Conservation (phyloP, 192 early-diverging fungal species). For the Coemansia sp. region DNA sequence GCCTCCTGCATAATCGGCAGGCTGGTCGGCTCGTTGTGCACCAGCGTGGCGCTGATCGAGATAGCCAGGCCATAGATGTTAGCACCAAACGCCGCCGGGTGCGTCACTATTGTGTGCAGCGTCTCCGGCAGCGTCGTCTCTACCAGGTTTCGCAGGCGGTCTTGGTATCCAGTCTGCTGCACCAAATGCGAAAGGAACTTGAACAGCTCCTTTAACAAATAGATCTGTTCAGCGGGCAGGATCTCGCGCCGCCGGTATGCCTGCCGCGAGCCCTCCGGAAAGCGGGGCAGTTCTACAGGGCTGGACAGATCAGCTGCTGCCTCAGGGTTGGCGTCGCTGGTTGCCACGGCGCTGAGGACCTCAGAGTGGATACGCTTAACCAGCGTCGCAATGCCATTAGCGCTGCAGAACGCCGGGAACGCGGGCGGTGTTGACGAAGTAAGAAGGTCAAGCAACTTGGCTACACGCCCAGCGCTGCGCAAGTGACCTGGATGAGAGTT, state of each 20-base stretch:
- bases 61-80: conserved; percentile 87
- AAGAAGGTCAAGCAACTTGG: conserved; percentile 82
- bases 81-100: conserved; percentile 78
- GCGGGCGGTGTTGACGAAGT: conserved; percentile 74
- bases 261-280: conserved; percentile 32
- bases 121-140: conserved; percentile 84
- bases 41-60: conserved; percentile 93
- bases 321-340: conserved; percentile 34
- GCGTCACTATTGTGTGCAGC: conserved; percentile 72
- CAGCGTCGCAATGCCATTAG: conserved; percentile 78
- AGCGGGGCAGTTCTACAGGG: conserved; percentile 32
- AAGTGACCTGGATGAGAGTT: conserved; percentile 64
- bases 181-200: conserved; percentile 94
- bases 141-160: conserved; percentile 92
- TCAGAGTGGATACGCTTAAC: conserved; percentile 76
- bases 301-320: conserved; percentile 43
- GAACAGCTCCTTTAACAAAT: conserved; percentile 84
- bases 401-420: conserved; percentile 80
- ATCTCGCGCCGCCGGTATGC: conserved; percentile 55
- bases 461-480: conserved; percentile 70
- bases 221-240: conserved; percentile 73
- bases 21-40: conserved; percentile 98
- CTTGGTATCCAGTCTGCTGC: conserved; percentile 89
- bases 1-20: conserved; percentile 94
- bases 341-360: conserved; percentile 34